A percentile compares a stretch with the other conserved stretches of the same genome.
phyloP scores from a whole-genome alignment of 2,329 filamentous ascomycete genomes.

The Juglanconis sp. region DNA sequence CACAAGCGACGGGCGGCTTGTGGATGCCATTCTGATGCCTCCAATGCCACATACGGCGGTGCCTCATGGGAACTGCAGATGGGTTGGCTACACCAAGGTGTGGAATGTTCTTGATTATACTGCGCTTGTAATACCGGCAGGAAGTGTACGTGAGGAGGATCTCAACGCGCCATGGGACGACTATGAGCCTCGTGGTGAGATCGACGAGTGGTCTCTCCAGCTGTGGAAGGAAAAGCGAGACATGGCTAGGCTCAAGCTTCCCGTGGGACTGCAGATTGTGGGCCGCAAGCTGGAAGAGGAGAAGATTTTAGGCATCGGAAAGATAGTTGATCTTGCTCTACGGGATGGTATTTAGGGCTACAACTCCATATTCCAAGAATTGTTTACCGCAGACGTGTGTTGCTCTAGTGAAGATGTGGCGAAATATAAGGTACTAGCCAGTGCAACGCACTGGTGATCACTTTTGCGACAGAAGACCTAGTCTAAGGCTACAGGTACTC shows the following conservation, averaged over 20 bases:
- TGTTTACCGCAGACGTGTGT: no score
- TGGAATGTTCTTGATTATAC: constrained; percentile 63
- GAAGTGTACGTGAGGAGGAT: constrained; percentile 39
- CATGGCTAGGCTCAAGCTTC: constrained; percentile 35
- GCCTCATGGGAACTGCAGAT: constrained; percentile 37
- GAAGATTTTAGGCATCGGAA: constrained; percentile 45
- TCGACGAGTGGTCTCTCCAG: constrained; percentile 50
- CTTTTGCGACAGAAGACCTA: no score
- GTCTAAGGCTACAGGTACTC: no score
- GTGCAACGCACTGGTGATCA: no score
- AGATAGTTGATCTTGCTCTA: constrained; percentile 27
- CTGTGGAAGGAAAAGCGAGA: constrained; percentile 41
- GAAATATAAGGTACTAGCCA: no score
- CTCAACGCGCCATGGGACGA: constrained; percentile 31
- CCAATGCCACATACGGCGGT: constrained; percentile 59
- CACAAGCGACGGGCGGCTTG: constrained; percentile 39
- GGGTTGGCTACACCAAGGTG: constrained; percentile 59
- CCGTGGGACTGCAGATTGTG: constrained; percentile 52
- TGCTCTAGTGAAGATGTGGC: no score
- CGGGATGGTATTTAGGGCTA: no score
- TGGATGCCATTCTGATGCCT: constrained; percentile 57
- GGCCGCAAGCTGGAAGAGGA: constrained; percentile 53
- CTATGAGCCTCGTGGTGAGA: constrained; percentile 45
- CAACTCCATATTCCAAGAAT: no score
- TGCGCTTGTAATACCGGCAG: constrained; percentile 53